Evolutionary conservation across 208 protist genomes (phyloP).

Genomic region (Leishmania tropica): DNA sequence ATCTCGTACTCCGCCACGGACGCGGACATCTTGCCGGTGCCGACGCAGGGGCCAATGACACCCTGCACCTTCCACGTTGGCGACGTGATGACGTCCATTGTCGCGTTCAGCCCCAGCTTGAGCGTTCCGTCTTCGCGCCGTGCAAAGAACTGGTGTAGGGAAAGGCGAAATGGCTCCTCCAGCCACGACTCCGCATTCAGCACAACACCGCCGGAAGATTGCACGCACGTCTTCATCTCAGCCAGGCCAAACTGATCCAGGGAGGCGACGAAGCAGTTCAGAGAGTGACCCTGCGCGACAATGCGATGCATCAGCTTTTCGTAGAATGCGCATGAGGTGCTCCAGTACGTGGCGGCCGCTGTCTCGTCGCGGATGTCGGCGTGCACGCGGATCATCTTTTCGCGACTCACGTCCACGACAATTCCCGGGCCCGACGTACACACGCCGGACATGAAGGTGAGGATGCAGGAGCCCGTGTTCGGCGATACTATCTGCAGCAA

Average conservation of each 20-base stretch:
- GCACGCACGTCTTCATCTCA: conserved; percentile 96
- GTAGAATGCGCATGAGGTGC: conserved; percentile 92
- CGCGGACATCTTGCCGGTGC: conserved; percentile 92
- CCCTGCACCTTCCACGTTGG: conserved; percentile 96
- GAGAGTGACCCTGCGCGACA: conserved; percentile 93
- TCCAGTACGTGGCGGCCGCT: conserved; percentile 75
- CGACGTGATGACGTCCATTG: conserved; percentile 96
- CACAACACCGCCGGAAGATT: conserved; percentile 94
- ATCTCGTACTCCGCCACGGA: conserved; percentile 91
- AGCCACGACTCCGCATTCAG: conserved; percentile 97
- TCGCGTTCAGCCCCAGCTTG: conserved; percentile 95
- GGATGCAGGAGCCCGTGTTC: conserved; percentile 93
- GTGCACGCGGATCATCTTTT: conserved; percentile 97
- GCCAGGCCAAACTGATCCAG: conserved; percentile 97
- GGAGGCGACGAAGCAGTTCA: conserved; percentile 97
- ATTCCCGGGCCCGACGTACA: conserved; percentile 96
- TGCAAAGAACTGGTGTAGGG: conserved; percentile 92
- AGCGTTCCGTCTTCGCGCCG: conserved; percentile 64
- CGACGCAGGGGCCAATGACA: conserved; percentile 92
- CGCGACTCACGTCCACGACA: conserved; percentile 89
- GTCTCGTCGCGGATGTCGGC: conserved; percentile 95
- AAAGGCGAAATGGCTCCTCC: conserved; percentile 95
- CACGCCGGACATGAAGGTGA: conserved; percentile 96
- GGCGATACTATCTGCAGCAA: conserved; percentile 92
- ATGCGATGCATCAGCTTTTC: conserved; percentile 94